Conservation (phyloP, 2,329 filamentous ascomycete species). For the Calonectria crousiana region DNA sequence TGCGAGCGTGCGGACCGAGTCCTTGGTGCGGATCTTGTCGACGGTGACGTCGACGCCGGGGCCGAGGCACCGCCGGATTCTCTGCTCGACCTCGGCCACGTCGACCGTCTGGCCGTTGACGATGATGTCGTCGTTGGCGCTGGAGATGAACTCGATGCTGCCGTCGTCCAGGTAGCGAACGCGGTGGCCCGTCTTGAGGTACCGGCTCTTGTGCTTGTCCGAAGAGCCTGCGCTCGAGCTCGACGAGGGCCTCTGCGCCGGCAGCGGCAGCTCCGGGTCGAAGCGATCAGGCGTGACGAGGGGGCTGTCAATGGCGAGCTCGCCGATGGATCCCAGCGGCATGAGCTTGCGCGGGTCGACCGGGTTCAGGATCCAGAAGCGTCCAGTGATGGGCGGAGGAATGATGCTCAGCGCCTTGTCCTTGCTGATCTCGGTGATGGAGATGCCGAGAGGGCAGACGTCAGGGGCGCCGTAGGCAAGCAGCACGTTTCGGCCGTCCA, state of each 20-base stretch:
- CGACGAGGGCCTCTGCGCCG: constrained; percentile 40
- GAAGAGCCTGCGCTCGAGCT: constrained; percentile 23
- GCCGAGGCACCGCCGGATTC: constrained; percentile 60
- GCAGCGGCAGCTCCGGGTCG: constrained; percentile 43
- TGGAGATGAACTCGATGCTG: constrained; percentile 61
- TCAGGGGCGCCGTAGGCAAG: constrained; percentile 66
- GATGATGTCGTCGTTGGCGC: constrained; percentile 56
- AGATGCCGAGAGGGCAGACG: constrained; percentile 64
- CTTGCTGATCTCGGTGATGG: constrained; percentile 57
- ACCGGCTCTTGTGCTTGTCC: constrained; percentile 48
- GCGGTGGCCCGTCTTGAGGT: constrained; percentile 64
- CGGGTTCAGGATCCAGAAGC: constrained; percentile 65
- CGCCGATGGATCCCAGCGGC: constrained; percentile 67
- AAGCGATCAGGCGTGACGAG: constrained; percentile 52
- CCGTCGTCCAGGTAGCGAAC: constrained; percentile 63
- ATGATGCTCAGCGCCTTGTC: constrained; percentile 56
- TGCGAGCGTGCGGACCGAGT: constrained; percentile 56
- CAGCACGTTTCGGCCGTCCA: constrained; percentile 58
- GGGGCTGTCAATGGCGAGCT: constrained; percentile 70
- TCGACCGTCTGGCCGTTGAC: constrained; percentile 55
- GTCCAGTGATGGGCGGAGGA: constrained; percentile 60
- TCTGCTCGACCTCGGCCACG: constrained; percentile 59
- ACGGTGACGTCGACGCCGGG: constrained; percentile 62
- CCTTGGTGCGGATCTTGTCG: constrained; percentile 60
- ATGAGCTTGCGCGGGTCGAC: constrained; percentile 63